Evolutionary conservation across 352 stramenopile species (phyloP).

Genomic region (Globisporangium solare): DNA sequence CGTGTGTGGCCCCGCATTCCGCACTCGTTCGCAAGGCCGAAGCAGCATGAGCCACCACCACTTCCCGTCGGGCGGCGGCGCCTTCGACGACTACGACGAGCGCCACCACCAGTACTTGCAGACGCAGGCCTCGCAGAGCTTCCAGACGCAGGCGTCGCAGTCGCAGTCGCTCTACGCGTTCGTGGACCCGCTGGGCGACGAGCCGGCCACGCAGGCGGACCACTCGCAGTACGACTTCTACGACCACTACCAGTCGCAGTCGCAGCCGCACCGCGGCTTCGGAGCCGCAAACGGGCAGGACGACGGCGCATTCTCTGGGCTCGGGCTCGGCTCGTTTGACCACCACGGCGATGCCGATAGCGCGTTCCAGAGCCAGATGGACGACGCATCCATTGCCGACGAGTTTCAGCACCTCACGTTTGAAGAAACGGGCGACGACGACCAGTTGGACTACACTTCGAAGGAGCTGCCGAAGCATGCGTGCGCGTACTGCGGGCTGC

Average conservation of each 20-base stretch:
- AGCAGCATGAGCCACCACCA: slow-evolving; percentile 11
- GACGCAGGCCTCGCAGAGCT: slow-evolving; percentile 35
- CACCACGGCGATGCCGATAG: slow-evolving; percentile 15
- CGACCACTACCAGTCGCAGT: slow-evolving; percentile 48
- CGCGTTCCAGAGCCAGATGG: slow-evolving; percentile 37
- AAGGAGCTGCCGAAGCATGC: slow-evolving; percentile 86
- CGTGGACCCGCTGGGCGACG: slow-evolving; percentile 44
- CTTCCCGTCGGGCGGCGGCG: background rate
- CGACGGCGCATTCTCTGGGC: slow-evolving; percentile 2
- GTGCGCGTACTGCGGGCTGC: slow-evolving; percentile 97
- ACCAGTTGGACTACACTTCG: slow-evolving; percentile 63
- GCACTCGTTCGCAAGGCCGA: background rate
- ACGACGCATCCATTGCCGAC: slow-evolving; percentile 28
- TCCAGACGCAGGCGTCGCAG: slow-evolving; percentile 47
- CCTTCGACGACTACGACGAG: slow-evolving; percentile 45
- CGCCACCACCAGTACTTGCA: slow-evolving; percentile 37
- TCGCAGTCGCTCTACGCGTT: slow-evolving; percentile 54
- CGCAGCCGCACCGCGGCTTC: background rate
- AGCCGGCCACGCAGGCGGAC: slow-evolving; percentile 27
- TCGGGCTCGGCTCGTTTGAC: slow-evolving; percentile 13
- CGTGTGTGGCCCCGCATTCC: background rate
- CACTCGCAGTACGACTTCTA: slow-evolving; percentile 48
- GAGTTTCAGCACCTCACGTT: slow-evolving; percentile 69
- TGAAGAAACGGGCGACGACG: slow-evolving; percentile 67
- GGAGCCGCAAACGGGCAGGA: background rate